phyloP scores from a whole-genome alignment of 2,329 filamentous ascomycete genomes.

The Microsporum canis region DNA sequence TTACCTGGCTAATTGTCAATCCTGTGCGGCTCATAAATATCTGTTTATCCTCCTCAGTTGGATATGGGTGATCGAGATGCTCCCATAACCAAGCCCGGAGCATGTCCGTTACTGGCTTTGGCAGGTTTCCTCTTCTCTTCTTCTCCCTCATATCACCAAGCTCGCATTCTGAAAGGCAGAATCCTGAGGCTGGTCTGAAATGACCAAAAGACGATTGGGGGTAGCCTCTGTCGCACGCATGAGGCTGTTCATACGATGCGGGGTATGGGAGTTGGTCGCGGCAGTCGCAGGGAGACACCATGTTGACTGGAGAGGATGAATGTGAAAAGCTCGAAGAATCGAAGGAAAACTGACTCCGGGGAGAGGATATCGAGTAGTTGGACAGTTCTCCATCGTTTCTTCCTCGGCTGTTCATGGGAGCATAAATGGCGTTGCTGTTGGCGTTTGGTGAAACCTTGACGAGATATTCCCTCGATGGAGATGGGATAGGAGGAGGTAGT shows the following conservation, averaged over 20 bases:
- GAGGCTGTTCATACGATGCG: constrained; percentile 6
- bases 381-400: neutral
- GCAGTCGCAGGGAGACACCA: neutral
- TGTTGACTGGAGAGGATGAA: neutral
- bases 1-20: constrained; percentile 58
- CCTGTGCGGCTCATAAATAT: constrained; percentile 65
- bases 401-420: neutral
- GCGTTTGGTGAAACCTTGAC: neutral
- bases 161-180: constrained; percentile 1
- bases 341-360: neutral
- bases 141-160: constrained; percentile 32
- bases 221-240: constrained; percentile 1
- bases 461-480: neutral
- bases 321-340: neutral
- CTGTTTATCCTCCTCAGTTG: constrained; percentile 78
- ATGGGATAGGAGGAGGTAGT: neutral
- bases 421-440: neutral
- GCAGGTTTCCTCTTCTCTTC: constrained; percentile 67
- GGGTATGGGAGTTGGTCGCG: neutral
- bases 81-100: constrained; percentile 67
- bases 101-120: constrained; percentile 79
- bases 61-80: constrained; percentile 73
- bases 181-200: neutral
- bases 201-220: neutral
- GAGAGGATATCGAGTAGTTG: neutral